These are phyloP conservation scores for Penicillium brevicompactum DNA, from an alignment of 2,329 filamentous ascomycete species.

Conservation along the genomic window DNA sequence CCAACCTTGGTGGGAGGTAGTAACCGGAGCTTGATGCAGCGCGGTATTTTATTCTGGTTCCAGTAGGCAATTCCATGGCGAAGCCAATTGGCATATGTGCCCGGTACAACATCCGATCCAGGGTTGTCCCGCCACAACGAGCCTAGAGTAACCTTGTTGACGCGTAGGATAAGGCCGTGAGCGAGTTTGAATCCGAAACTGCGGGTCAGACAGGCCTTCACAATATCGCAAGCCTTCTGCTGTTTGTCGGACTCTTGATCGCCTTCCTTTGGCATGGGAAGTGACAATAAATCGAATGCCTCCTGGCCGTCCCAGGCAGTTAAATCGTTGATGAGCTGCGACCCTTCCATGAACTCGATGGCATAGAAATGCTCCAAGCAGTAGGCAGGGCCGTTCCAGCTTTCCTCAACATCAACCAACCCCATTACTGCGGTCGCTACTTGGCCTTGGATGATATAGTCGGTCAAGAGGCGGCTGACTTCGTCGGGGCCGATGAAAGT, in stretches of 20 bases:
- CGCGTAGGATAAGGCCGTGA: constrained; percentile 55
- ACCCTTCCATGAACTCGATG: constrained; percentile 54
- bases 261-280: constrained; percentile 39
- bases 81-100: constrained; percentile 60
- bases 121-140: constrained; percentile 56
- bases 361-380: constrained; percentile 52
- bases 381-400: constrained; percentile 59
- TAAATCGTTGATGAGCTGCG: constrained; percentile 56
- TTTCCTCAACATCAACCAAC: constrained; percentile 52
- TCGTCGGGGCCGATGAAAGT: constrained; percentile 43
- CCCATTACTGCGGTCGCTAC: constrained; percentile 56
- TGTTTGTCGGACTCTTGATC: constrained; percentile 52
- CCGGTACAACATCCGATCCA: constrained; percentile 52
- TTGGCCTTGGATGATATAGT: constrained; percentile 62
- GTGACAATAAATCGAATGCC: constrained; percentile 56
- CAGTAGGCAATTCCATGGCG: constrained; percentile 50
- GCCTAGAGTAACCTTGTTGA: constrained; percentile 54
- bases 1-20: not conserved
- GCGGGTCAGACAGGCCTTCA: constrained; percentile 52
- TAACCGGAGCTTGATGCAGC: not conserved
- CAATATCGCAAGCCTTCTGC: constrained; percentile 51
- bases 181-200: constrained; percentile 61
- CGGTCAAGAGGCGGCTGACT: constrained; percentile 49
- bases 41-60: constrained; percentile 48
- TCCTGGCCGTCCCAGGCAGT: constrained; percentile 55